Conservation (phyloP, 2,329 filamentous ascomycete species). For the Exophiala bonariae region DNA sequence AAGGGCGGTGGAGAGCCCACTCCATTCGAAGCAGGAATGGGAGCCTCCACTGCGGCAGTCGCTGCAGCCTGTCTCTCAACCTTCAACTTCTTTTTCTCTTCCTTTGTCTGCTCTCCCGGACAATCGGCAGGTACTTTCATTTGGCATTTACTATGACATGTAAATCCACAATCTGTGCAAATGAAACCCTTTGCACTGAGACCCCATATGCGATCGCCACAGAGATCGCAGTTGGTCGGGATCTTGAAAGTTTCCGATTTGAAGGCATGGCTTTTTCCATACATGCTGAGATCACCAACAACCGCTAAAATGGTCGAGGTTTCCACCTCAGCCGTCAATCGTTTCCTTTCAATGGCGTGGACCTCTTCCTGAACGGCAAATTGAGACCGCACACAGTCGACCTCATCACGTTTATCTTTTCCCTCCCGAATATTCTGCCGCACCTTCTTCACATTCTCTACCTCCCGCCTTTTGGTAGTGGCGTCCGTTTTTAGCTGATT, state of each 20-base stretch:
- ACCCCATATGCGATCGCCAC: slow-evolving; percentile 95
- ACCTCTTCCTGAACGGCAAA: slow-evolving; percentile 82
- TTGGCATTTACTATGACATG: slow-evolving; percentile 97
- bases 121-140: slow-evolving; percentile 98
- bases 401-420: slow-evolving; percentile 84
- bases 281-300: slow-evolving; percentile 88
- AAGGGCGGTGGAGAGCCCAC: slow-evolving; percentile 55
- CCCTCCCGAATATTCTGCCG: slow-evolving; percentile 79
- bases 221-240: slow-evolving; percentile 96
- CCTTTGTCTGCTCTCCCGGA: slow-evolving; percentile 88
- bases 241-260: slow-evolving; percentile 99
- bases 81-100: slow-evolving; percentile 93
- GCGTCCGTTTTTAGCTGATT: slow-evolving; percentile 78
- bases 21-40: slow-evolving; percentile 49
- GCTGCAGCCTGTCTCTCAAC: slow-evolving; percentile 78
- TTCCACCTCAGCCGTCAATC: slow-evolving; percentile 87
- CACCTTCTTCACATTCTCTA: slow-evolving; percentile 72
- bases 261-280: slow-evolving; percentile 95
- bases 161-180: slow-evolving; percentile 94
- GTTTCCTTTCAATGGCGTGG: slow-evolving; percentile 79
- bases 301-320: slow-evolving; percentile 87
- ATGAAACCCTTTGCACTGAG: slow-evolving; percentile 95
- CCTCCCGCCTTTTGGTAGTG: slow-evolving; percentile 81
- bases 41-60: slow-evolving; percentile 51
- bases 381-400: slow-evolving; percentile 77